These are phyloP conservation scores for Tolypocladium amazonense DNA, from an alignment of 2,329 filamentous ascomycete genomes.

Conservation along the genomic window DNA sequence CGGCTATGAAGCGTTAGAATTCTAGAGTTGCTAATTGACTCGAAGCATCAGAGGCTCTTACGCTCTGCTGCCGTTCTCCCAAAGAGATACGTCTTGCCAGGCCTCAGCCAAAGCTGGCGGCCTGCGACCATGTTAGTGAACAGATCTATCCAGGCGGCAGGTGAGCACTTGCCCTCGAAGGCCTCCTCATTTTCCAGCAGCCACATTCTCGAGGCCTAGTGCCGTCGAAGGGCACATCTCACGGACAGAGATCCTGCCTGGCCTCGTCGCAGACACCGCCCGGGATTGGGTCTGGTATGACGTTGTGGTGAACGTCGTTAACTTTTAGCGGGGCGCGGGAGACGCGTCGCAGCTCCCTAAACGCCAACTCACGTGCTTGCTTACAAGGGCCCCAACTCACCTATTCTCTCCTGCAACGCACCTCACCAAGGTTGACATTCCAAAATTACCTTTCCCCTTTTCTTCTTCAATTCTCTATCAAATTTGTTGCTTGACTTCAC, in stretches of 20 bases:
- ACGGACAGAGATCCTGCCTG: neutral
- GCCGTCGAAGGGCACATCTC: neutral
- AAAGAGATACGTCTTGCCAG: constrained; percentile 76
- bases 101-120: constrained; percentile 67
- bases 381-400: neutral
- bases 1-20: constrained; percentile 31
- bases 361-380: constrained; percentile 1
- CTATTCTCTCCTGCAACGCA: neutral
- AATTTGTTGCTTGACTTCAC: too few relatives aligned
- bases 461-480: too few relatives aligned
- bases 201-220: constrained; percentile 41
- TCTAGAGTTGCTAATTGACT: neutral
- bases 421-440: neutral
- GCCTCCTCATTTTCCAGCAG: constrained; percentile 49
- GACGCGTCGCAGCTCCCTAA: neutral
- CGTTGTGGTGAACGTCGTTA: neutral
- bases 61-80: constrained; percentile 64
- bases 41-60: constrained; percentile 20
- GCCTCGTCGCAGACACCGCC: neutral
- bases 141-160: neutral
- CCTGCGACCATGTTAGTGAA: constrained; percentile 15
- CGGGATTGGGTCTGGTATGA: neutral
- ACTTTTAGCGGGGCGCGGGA: neutral
- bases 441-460: neutral
- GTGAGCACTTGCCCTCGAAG: constrained; percentile 28